Percentiles rank a stretch among this genome's conserved stretches.
phyloP scores from a whole-genome alignment of 441 rosid genomes.

The Croton setiger region DNA sequence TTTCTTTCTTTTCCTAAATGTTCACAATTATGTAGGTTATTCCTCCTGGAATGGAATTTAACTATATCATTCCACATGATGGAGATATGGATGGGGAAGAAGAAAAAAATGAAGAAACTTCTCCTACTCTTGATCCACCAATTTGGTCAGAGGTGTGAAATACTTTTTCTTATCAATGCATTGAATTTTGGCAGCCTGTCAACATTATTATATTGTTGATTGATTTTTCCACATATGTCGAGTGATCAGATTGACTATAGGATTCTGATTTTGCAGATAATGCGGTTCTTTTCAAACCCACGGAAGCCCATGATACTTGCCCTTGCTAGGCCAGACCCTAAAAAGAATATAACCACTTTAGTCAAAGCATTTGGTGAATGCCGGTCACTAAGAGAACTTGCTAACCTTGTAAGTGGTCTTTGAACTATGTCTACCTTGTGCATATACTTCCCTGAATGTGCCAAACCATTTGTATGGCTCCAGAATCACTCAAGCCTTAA shows the following conservation, averaged over 20 bases:
- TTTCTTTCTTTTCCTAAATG: constrained; percentile 7
- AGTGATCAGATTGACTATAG: no score
- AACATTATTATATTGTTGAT: neutral
- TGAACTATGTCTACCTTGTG: neutral
- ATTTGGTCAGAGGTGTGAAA: constrained; percentile 82
- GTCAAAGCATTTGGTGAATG: constrained; percentile 99
- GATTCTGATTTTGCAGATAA: constrained; percentile 48
- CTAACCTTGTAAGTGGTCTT: constrained; percentile 70
- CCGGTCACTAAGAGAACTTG: constrained; percentile 76
- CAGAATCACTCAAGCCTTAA: neutral
- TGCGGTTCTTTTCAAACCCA: constrained; percentile 91
- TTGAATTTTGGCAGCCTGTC: neutral
- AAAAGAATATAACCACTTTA: constrained; percentile 89
- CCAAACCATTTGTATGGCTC: neutral
- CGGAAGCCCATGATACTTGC: constrained; percentile 97
- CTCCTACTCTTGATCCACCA: constrained; percentile 70
- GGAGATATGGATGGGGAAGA: constrained; percentile 71
- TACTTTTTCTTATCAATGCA: neutral
- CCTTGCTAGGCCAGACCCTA: constrained; percentile 97
- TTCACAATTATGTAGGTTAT: constrained; percentile 44
- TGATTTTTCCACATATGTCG: neutral
- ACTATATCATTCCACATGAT: constrained; percentile 79
- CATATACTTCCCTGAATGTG: neutral
- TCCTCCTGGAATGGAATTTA: constrained; percentile 99
- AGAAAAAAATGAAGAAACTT: constrained; percentile 58